Conservation (phyloP, 179 eudicot species). For the Nepenthes alata region DNA sequence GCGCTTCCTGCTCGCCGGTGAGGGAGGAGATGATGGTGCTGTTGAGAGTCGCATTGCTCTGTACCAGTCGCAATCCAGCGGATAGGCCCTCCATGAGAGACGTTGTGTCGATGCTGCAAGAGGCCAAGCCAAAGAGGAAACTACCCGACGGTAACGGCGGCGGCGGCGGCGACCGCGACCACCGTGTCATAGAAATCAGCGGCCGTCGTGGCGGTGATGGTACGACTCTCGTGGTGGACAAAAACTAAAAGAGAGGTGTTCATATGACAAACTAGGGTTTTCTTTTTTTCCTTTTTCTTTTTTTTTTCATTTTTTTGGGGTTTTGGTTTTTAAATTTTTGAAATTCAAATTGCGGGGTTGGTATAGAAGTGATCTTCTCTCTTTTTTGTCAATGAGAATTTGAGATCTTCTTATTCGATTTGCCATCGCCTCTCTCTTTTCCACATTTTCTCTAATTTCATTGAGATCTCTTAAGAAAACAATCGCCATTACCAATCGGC, state of each 20-base stretch:
- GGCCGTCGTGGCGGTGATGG: slow-evolving; percentile 15
- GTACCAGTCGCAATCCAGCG: slow-evolving; percentile 69
- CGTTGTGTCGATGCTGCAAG: slow-evolving; percentile 85
- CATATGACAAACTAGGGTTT: slow-evolving; percentile 11
- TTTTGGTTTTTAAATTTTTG: not conserved
- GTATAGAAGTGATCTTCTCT: slow-evolving; percentile 28
- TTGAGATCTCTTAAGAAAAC: too few relatives aligned
- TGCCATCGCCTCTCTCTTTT: not conserved
- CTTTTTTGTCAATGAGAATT: not conserved
- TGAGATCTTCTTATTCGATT: not conserved
- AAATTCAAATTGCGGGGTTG: slow-evolving; percentile 42
- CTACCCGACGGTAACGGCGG: slow-evolving; percentile 12
- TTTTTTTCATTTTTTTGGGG: slow-evolving; percentile 6
- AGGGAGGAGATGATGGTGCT: slow-evolving; percentile 78
- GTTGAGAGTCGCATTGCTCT: slow-evolving; percentile 67
- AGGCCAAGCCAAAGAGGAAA: slow-evolving; percentile 89
- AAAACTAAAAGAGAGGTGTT: slow-evolving; percentile 25
- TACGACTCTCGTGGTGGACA: slow-evolving; percentile 3
- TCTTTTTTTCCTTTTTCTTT: slow-evolving; percentile 1
- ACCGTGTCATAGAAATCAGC: slow-evolving; percentile 23
- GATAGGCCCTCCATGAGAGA: slow-evolving; percentile 97
- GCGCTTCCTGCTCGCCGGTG: slow-evolving; percentile 57
- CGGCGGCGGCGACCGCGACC: slow-evolving; percentile 10
- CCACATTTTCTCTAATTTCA: not conserved
- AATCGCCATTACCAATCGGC: too few relatives aligned